A percentile compares a stretch with the other conserved stretches of the same genome.
Conservation (phyloP, 2,329 filamentous ascomycete genomes). For the Penicillium aurantiogriseum region DNA sequence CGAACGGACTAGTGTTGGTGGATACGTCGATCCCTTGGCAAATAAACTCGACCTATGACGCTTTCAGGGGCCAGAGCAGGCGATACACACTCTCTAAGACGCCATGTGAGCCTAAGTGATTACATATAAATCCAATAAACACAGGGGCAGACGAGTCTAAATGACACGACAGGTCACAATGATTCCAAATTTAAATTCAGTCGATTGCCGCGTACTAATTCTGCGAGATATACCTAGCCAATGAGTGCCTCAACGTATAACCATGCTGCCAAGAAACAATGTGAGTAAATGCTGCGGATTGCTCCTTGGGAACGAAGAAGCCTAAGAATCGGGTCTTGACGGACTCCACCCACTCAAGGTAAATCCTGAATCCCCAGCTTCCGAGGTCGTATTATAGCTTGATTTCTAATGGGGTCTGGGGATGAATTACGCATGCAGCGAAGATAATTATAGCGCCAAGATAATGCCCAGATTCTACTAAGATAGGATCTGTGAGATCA, state of each 20-base stretch:
- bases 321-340: background rate
- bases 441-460: conserved; percentile 3
- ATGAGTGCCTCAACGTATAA: background rate
- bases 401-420: background rate
- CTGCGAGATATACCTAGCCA: background rate
- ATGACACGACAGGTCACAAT: background rate
- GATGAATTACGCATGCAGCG: background rate
- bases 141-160: background rate
- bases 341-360: background rate
- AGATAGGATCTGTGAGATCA: conserved; percentile 4
- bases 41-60: conserved; percentile 9
- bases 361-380: background rate
- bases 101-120: background rate
- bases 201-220: background rate
- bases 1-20: conserved; percentile 12
- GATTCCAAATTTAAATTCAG: background rate
- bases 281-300: conserved; percentile 1
- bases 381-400: background rate
- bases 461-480: conserved; percentile 1
- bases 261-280: conserved; percentile 4
- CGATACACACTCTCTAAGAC: background rate
- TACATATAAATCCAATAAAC: background rate
- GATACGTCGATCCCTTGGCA: conserved; percentile 22
- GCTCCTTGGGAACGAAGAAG: background rate
- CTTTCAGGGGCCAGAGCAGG: conserved; percentile 9